A percentile compares a stretch with the other conserved stretches of the same genome.
Evolutionary conservation across 371 early-diverging fungal species (phyloP).

Genomic region (Haplosporangium sp.): DNA sequence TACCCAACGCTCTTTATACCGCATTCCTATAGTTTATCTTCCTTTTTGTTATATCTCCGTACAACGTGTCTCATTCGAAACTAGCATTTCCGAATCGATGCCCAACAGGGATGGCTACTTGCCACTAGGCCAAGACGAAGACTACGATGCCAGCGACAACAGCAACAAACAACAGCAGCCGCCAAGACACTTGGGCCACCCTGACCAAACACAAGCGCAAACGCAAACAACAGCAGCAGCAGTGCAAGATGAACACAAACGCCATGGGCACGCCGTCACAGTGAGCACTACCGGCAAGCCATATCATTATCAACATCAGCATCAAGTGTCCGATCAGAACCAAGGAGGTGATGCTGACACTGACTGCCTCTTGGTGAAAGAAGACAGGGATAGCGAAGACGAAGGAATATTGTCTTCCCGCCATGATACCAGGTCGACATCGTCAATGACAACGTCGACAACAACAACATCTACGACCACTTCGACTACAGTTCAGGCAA

Average conservation of each 20-base stretch:
- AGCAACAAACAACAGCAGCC: not conserved
- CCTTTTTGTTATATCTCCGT: too few species aligned
- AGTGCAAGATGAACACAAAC: not conserved
- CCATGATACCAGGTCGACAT: conserved; percentile 6
- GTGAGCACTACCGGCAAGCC: too few species aligned
- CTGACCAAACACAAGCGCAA: not conserved
- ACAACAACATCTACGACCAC: too few species aligned
- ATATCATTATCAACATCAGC: too few species aligned
- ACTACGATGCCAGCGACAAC: conserved; percentile 1
- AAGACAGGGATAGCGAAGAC: not conserved
- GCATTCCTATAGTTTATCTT: too few species aligned
- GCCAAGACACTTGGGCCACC: not conserved
- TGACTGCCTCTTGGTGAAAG: too few species aligned
- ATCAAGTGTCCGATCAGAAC: too few species aligned
- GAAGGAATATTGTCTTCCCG: not conserved
- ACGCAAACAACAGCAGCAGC: conserved; percentile 2
- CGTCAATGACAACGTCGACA: too few species aligned
- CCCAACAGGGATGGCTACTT: conserved; percentile 23
- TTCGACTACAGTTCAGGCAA: too few species aligned
- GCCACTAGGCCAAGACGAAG: conserved; percentile 23
- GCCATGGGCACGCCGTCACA: too few species aligned
- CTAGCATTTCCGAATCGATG: conserved; percentile 4
- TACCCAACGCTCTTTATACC: too few species aligned
- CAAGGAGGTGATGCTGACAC: too few species aligned
- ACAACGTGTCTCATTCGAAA: conserved; percentile 1